Conservation (phyloP, 768 basidiomycete species). For the Baorangia bicolor region DNA sequence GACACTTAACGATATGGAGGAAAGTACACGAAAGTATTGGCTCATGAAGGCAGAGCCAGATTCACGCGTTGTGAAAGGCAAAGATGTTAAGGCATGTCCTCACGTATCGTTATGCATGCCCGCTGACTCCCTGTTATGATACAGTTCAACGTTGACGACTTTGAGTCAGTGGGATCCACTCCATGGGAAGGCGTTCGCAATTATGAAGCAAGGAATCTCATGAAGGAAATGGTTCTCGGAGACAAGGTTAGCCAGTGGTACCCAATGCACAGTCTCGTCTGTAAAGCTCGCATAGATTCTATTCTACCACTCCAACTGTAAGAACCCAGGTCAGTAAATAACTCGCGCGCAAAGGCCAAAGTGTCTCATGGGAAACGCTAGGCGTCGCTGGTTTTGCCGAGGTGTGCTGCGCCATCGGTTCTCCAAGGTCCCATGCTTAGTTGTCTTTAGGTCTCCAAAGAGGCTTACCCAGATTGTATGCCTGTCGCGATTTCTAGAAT, state of each 20-base stretch:
- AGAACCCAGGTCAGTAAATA: slow-evolving; percentile 59
- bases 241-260: slow-evolving; percentile 55
- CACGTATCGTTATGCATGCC: background rate
- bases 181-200: slow-evolving; percentile 90
- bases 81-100: slow-evolving; percentile 70
- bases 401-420: slow-evolving; percentile 39
- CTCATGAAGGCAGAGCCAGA: slow-evolving; percentile 88
- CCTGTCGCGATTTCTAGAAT: slow-evolving; percentile 1
- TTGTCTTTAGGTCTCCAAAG: slow-evolving; percentile 60
- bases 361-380: slow-evolving; percentile 23
- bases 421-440: slow-evolving; percentile 3
- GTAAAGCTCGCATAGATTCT: slow-evolving; percentile 52
- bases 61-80: slow-evolving; percentile 79
- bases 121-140: background rate
- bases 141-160: slow-evolving; percentile 86
- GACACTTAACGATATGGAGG: slow-evolving; percentile 10
- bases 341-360: background rate
- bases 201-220: slow-evolving; percentile 77
- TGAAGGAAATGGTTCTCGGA: slow-evolving; percentile 76
- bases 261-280: background rate
- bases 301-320: slow-evolving; percentile 89
- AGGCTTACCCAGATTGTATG: slow-evolving; percentile 90
- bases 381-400: slow-evolving; percentile 83
- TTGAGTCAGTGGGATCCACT: slow-evolving; percentile 66
- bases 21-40: slow-evolving; percentile 44